A percentile compares a stretch with the other conserved stretches of the same genome.
phyloP scores from a whole-genome alignment of 2,329 filamentous ascomycete species.

The Didymellaceae sp. region DNA sequence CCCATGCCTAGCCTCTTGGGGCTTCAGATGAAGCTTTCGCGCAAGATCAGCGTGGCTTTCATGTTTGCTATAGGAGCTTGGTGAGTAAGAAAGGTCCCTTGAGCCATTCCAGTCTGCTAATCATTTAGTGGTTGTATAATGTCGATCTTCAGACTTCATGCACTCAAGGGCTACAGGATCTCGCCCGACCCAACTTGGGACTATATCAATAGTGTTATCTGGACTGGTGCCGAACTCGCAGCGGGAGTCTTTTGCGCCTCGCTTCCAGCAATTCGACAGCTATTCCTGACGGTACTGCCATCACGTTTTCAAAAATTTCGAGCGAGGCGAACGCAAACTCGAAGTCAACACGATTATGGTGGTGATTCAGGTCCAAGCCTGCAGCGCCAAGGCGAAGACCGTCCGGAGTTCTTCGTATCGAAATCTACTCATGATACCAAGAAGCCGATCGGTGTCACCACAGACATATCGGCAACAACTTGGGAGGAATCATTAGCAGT shows the following conservation, averaged over 20 bases:
- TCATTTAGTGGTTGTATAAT: constrained; percentile 22
- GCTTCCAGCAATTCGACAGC: constrained; percentile 32
- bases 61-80: constrained; percentile 36
- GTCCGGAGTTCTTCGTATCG: neutral
- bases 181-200: constrained; percentile 39
- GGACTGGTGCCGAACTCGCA: constrained; percentile 36
- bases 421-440: neutral
- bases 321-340: constrained; percentile 7
- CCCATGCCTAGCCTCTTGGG: constrained; percentile 26
- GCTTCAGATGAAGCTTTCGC: constrained; percentile 25
- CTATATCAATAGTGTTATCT: constrained; percentile 30
- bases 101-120: neutral
- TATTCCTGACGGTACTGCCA: constrained; percentile 20
- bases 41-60: constrained; percentile 27
- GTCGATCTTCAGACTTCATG: constrained; percentile 31
- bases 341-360: neutral
- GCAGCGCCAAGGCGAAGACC: neutral
- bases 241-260: constrained; percentile 33
- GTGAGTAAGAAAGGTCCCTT: neutral
- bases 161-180: constrained; percentile 30
- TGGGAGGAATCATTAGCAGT: neutral
- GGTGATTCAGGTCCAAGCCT: neutral
- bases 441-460: neutral
- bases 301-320: neutral
- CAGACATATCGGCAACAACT: constrained; percentile 1